Evolutionary conservation across 2,329 filamentous ascomycete species (phyloP).

Genomic region (Eutypa lata): DNA sequence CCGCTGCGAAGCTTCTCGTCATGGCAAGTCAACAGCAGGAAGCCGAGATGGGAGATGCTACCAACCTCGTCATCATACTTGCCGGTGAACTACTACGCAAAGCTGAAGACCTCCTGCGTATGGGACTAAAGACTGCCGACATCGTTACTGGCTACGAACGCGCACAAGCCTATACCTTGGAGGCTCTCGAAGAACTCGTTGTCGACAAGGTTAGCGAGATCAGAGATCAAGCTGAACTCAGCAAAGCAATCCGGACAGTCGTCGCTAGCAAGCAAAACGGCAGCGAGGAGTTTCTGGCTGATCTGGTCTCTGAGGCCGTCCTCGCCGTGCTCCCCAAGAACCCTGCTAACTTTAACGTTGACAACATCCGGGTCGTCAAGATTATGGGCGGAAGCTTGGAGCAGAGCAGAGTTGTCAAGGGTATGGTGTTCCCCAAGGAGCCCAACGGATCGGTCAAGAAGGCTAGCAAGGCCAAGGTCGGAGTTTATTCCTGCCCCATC

Average conservation of each 20-base stretch:
- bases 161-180: conserved; percentile 83
- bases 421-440: conserved; percentile 97
- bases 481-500: conserved; percentile 93
- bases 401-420: conserved; percentile 91
- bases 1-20: conserved; percentile 92
- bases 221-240: conserved; percentile 75
- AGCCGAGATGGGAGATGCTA: conserved; percentile 97
- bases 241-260: conserved; percentile 93
- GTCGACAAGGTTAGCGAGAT: conserved; percentile 90
- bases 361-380: conserved; percentile 98
- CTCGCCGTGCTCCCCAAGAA: conserved; percentile 94
- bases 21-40: conserved; percentile 99
- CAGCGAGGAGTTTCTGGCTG: conserved; percentile 82
- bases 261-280: conserved; percentile 96
- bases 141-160: conserved; percentile 95
- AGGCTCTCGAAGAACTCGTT: conserved; percentile 80
- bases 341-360: conserved; percentile 93
- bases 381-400: conserved; percentile 97
- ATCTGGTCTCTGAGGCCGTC: conserved; percentile 80
- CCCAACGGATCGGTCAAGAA: conserved; percentile 93
- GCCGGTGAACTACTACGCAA: conserved; percentile 95
- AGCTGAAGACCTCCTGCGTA: conserved; percentile 90
- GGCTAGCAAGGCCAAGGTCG: conserved; percentile 89
- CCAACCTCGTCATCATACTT: conserved; percentile 93
- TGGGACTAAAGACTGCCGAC: conserved; percentile 98